Conservation (phyloP, 169 alveolate genomes). For the Plasmodium adleri region DNA sequence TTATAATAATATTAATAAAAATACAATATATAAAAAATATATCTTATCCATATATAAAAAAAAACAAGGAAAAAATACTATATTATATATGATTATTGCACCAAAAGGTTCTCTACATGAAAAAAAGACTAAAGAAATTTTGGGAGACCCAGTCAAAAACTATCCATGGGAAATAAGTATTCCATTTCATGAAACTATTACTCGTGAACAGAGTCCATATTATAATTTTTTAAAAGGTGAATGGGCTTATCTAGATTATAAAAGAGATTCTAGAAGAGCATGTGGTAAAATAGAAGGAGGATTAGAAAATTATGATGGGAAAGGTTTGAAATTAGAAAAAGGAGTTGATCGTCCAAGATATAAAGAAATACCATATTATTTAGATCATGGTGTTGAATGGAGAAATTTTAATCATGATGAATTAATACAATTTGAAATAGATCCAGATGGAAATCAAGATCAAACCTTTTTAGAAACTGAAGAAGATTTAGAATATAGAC, state of each 20-base stretch:
- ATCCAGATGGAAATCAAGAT: conserved; percentile 85
- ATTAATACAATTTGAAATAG: conserved; percentile 77
- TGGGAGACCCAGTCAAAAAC: conserved; percentile 28
- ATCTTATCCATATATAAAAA: not conserved
- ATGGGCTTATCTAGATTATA: conserved; percentile 86
- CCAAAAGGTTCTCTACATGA: conserved; percentile 77
- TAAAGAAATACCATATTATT: conserved; percentile 79
- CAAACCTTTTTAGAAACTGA: conserved; percentile 83
- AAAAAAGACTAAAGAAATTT: conserved; percentile 45
- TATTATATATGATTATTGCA: conserved; percentile 52
- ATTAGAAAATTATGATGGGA: conserved; percentile 83
- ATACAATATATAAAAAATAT: not conserved
- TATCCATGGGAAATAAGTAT: conserved; percentile 84
- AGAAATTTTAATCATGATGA: conserved; percentile 79
- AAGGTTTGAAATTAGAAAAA: conserved; percentile 80
- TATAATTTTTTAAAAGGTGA: conserved; percentile 82
- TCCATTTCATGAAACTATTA: conserved; percentile 78
- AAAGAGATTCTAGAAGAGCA: conserved; percentile 81
- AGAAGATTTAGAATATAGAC: conserved; percentile 84
- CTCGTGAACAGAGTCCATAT: conserved; percentile 74
- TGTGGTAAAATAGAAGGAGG: conserved; percentile 88
- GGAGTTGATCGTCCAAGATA: conserved; percentile 86
- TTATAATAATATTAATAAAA: not conserved
- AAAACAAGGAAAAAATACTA: not conserved
- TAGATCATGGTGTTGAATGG: conserved; percentile 85